phyloP scores from a whole-genome alignment of 352 stramenopile genomes.

The Phytophthora idaei region DNA sequence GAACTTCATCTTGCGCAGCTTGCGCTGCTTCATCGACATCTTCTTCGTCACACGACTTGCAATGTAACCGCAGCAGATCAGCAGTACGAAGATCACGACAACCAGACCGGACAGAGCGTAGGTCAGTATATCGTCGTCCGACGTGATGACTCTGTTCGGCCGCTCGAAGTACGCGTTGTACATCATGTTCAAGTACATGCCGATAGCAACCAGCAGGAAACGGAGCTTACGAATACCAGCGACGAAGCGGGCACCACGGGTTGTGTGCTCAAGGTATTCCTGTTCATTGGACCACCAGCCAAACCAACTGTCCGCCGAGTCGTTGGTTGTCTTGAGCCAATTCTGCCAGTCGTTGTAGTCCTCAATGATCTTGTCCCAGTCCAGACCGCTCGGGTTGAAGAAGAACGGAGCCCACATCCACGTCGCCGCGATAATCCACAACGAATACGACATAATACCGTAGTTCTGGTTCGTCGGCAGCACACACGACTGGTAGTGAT shows the following conservation, averaged over 20 bases:
- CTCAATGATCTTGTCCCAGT: constrained; percentile 96
- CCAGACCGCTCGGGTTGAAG: constrained; percentile 97
- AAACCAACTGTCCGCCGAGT: constrained; percentile 88
- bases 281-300: constrained; percentile 88
- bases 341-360: constrained; percentile 96
- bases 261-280: constrained; percentile 85
- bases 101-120: constrained; percentile 70
- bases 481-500: constrained; percentile 90
- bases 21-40: constrained; percentile 91
- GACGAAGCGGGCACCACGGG: constrained; percentile 61
- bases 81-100: constrained; percentile 69
- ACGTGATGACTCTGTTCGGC: constrained; percentile 62
- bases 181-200: constrained; percentile 83
- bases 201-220: constrained; percentile 74
- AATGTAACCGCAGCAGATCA: constrained; percentile 87
- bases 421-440: constrained; percentile 93
- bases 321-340: constrained; percentile 92
- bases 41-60: constrained; percentile 89
- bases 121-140: constrained; percentile 54
- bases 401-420: constrained; percentile 90
- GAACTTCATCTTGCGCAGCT: constrained; percentile 91
- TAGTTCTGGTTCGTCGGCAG: constrained; percentile 97
- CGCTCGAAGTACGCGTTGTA: constrained; percentile 83
- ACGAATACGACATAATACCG: constrained; percentile 96
- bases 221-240: constrained; percentile 80